Evolutionary conservation across 129 eudicot genomes (phyloP).

Genomic region (Sambucus nigra): DNA sequence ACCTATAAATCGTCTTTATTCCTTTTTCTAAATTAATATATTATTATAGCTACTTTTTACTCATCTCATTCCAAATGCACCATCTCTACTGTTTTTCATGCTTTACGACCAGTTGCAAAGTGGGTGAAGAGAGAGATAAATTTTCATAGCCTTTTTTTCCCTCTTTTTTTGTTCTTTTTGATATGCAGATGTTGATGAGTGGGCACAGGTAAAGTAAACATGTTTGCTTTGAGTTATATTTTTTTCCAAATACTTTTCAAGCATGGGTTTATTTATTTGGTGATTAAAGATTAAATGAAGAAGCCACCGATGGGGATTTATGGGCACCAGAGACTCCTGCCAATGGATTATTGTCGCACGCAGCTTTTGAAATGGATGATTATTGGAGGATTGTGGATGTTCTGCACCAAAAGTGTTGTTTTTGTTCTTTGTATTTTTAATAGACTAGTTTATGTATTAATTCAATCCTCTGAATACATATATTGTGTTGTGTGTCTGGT

Average conservation of each 20-base stretch:
- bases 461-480: no score
- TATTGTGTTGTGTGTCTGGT: no score
- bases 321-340: constrained; percentile 38
- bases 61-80: constrained; percentile 40
- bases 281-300: constrained; percentile 45
- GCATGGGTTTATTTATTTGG: background rate
- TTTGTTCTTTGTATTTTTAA: background rate
- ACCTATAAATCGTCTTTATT: no score
- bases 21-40: background rate
- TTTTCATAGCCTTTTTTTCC: no score
- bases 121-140: no score
- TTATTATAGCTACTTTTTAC: constrained; percentile 2
- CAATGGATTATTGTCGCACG: constrained; percentile 50
- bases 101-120: no score
- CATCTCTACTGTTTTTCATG: no score
- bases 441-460: no score
- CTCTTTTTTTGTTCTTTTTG: no score
- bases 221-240: constrained; percentile 43
- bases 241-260: background rate
- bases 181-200: no score
- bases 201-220: no score
- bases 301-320: constrained; percentile 49
- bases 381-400: constrained; percentile 69
- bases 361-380: constrained; percentile 87
- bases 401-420: constrained; percentile 49